phyloP scores from a whole-genome alignment of 306 rosid genomes.

The Glycine latifolia region DNA sequence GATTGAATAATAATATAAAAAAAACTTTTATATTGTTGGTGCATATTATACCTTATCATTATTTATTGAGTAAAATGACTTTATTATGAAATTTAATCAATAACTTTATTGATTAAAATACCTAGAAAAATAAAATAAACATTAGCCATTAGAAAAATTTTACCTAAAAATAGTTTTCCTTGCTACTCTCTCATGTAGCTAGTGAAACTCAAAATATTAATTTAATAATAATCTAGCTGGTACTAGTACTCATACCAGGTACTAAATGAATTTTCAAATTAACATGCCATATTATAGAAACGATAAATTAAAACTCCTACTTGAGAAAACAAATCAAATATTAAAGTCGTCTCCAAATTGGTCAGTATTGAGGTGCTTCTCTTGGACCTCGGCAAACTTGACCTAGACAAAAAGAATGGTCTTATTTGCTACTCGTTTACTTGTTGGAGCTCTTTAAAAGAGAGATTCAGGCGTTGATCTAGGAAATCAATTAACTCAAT shows the following conservation, averaged over 20 bases:
- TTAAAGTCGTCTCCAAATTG: conserved; percentile 10
- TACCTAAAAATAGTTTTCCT: not conserved
- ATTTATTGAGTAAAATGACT: too few species aligned
- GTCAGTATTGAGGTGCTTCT: not conserved
- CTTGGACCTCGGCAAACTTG: conserved; percentile 5
- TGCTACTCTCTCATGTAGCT: not conserved
- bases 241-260: not conserved
- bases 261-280: not conserved
- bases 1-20: too few species aligned
- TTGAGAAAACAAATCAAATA: not conserved
- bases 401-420: not conserved
- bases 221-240: not conserved
- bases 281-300: not conserved
- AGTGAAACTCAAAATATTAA: not conserved
- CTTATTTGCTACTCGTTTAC: not conserved
- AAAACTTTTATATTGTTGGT: too few species aligned
- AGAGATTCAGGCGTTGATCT: not conserved
- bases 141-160: not conserved
- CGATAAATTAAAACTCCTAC: not conserved
- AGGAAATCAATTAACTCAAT: conserved; percentile 4
- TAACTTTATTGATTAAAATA: too few species aligned
- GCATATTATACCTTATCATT: too few species aligned
- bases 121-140: not conserved
- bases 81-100: too few species aligned
- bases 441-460: not conserved